Conservation (phyloP, 345 rosid genomes). For the Draba incana region DNA sequence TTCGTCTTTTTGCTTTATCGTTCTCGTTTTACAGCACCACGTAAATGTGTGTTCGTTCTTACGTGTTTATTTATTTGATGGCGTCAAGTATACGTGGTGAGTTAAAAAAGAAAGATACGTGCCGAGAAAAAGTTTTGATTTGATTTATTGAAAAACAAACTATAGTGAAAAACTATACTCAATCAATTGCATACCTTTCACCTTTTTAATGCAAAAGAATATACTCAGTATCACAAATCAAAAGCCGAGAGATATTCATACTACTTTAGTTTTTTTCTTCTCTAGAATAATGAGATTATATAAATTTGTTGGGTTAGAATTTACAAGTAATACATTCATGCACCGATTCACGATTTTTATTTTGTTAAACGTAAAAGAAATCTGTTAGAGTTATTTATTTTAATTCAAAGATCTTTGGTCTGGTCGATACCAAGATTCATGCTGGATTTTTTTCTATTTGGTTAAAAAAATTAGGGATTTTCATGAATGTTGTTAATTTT, state of each 20-base stretch:
- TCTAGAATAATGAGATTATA: slow-evolving; percentile 4
- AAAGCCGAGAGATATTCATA: slow-evolving; percentile 1
- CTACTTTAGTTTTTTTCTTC: not conserved
- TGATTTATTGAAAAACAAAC: not conserved
- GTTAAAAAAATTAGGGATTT: no score
- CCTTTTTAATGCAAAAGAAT: not conserved
- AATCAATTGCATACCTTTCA: not conserved
- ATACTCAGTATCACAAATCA: slow-evolving; percentile 8
- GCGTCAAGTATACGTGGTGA: not conserved
- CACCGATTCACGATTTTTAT: not conserved
- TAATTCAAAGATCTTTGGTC: not conserved
- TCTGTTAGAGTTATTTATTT: not conserved
- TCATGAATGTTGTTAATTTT: no score
- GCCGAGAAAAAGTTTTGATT: not conserved
- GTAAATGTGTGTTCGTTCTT: not conserved
- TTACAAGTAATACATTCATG: not conserved
- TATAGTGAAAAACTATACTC: not conserved
- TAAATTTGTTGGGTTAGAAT: slow-evolving; percentile 7
- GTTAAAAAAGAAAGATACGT: slow-evolving; percentile 1
- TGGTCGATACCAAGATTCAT: no score
- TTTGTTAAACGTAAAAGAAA: not conserved
- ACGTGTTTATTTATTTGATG: not conserved
- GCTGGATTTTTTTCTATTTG: no score
- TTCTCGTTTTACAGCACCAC: no score
- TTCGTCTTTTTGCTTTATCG: no score